Evolutionary conservation across 768 basidiomycete genomes (phyloP), one percentile per base, ranked within the genome.

Genomic region (Macrocybe gigantea): DNA sequence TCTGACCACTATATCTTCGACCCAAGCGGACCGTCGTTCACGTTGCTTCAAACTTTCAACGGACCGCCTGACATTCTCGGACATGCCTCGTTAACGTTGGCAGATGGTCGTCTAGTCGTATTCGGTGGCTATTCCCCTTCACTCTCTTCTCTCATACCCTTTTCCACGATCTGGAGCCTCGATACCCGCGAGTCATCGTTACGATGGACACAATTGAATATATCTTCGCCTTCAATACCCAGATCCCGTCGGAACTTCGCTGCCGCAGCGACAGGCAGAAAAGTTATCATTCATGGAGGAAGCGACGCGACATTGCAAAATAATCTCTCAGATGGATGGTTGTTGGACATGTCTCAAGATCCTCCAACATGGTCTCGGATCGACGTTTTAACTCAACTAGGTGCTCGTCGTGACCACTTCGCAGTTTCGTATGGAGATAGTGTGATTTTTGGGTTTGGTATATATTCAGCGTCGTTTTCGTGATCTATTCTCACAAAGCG

Each of bases 371-470:
- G 88, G 89, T 72, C 67, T 6, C 53, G 56, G 38, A 67, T 83
- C 12, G 62, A 66, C 4, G 71, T 67, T 1, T 66, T 90, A 38
- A 64, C 75, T 12, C 75, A 77, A 44, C 62, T 92, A 5, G 87
- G 85, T 3, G 58, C 72, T 15, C 71, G 88, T 42, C 77, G 76
- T 39, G 88, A 93, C 61, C 91, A 93, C 61, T 78, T 83, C 53
- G 90, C 86, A 7, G 69, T 85, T 3, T 70, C 71, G 33, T 69
- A 75, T 32, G 83, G 80, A 9, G 67, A 71, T 32, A 71, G 78
- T 46, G 81, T 91, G 14, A 60, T 93, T 7, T 87, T 93, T 61
- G 85, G 83, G 33, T 88, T 85, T 58, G 89, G 89, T 90, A 55
- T 54, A 84, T 65, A 6, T 38, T 33, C 34, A 47, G 36, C 22